These are phyloP conservation scores for Clitopilus hobsonii DNA, from an alignment of 768 basidiomycete genomes.

Conservation along the genomic window DNA sequence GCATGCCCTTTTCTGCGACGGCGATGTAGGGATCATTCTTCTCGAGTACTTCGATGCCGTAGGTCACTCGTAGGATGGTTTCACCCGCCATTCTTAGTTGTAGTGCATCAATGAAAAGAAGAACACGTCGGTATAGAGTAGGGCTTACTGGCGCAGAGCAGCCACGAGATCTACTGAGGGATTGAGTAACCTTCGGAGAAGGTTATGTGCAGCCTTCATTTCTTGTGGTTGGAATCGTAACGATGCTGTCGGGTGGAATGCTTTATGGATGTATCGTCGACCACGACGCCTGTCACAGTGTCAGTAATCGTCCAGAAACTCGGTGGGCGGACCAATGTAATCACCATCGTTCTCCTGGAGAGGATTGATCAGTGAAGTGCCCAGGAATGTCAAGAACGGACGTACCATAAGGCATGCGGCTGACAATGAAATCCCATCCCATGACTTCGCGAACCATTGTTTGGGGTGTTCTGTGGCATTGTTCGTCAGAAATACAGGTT, in stretches of 20 bases:
- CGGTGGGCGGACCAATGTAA: not conserved
- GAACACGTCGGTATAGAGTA: not conserved
- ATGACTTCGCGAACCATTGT: conserved; percentile 10
- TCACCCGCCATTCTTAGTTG: conserved; percentile 18
- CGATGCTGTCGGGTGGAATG: conserved; percentile 13
- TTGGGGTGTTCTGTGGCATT: conserved; percentile 4
- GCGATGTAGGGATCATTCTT: conserved; percentile 2
- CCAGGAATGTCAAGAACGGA: not conserved
- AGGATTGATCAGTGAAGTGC: not conserved
- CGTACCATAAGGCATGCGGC: conserved; percentile 1
- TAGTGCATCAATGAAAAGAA: not conserved
- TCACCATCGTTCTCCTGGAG: conserved; percentile 11
- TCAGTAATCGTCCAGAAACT: not conserved
- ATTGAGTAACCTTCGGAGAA: conserved; percentile 14
- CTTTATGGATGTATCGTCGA: conserved; percentile 13
- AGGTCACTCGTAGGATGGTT: conserved; percentile 15
- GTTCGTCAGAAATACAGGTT: not conserved
- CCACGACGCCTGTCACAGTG: conserved; percentile 12
- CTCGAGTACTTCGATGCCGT: conserved; percentile 16
- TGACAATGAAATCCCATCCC: conserved; percentile 1
- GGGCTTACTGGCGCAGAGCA: conserved; percentile 15
- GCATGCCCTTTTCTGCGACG: conserved; percentile 7
- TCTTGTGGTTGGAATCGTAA: conserved; percentile 13
- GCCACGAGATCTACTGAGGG: conserved; percentile 9
- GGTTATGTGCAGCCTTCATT: conserved; percentile 8